phyloP scores from a whole-genome alignment of 2,329 filamentous ascomycete species.

The Pyricularia sp. region DNA sequence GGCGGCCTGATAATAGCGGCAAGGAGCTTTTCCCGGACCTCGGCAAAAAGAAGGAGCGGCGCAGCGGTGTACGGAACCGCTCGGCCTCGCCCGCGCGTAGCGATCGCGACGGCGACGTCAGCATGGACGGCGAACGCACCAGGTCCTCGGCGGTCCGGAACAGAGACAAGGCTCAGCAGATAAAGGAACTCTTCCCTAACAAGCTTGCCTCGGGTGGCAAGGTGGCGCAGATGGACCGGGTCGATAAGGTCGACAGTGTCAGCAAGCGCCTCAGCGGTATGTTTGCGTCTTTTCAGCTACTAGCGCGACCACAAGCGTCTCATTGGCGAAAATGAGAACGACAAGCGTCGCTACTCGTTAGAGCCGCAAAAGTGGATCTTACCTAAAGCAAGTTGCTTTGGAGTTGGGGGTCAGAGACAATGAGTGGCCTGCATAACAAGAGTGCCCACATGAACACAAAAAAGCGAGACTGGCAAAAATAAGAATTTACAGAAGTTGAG shows the following conservation, averaged over 20 bases:
- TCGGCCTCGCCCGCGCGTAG: constrained; percentile 37
- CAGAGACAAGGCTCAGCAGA: constrained; percentile 28
- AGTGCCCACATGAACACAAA: neutral
- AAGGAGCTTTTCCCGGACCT: constrained; percentile 51
- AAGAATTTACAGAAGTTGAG: neutral
- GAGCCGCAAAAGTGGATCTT: neutral
- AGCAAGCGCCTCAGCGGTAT: constrained; percentile 11
- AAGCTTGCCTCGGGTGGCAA: constrained; percentile 19
- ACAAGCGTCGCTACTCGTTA: neutral
- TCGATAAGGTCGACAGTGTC: constrained; percentile 15
- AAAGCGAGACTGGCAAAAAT: neutral
- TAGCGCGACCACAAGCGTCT: neutral
- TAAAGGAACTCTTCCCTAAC: constrained; percentile 46
- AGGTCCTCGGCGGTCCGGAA: constrained; percentile 20
- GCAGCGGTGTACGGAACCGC: constrained; percentile 24
- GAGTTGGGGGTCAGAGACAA: neutral
- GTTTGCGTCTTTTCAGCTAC: constrained; percentile 8
- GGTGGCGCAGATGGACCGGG: constrained; percentile 20
- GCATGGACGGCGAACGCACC: constrained; percentile 12
- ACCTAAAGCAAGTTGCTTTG: neutral
- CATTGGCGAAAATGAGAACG: neutral
- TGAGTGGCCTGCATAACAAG: neutral
- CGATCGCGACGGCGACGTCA: constrained; percentile 26
- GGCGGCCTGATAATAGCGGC: constrained; percentile 26
- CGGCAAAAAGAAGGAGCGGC: constrained; percentile 14